Evolutionary conservation across 2,329 filamentous ascomycete species (phyloP), one percentile per base, ranked within the genome.

Genomic region (Diaporthe vaccinii): DNA sequence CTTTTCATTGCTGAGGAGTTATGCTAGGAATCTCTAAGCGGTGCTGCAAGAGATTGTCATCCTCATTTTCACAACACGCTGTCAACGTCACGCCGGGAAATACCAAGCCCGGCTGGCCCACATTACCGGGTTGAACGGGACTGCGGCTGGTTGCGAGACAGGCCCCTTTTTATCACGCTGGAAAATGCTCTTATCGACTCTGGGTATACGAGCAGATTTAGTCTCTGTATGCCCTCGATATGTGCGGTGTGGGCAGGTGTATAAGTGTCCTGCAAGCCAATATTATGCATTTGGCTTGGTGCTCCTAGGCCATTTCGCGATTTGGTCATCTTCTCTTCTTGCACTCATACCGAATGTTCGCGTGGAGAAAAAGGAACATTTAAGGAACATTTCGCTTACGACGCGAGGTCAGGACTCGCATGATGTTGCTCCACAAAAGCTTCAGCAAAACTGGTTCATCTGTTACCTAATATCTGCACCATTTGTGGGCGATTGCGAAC

Each of bases 341-440:
- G 31, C 46, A 36, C 31, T 68, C 46, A 36, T 28, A 53, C 49
- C 62, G 49, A 55, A 41, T 53, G n/a, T 69, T 55, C 22, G n/a
- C n/a, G 65, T 69, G 65, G 65, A 41, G 34, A 28, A 39, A 49
- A 49, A 22, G 44, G 41, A 44, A 44, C 7, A 20, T 44, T 44
- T 44, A 39, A 6, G 31, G 22, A 28, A 28, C 49, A 69, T 69
- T 69, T 69, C 65, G 65, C 49, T 69, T 69, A 28, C n/a, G 49
- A 69, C 49, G 34, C 65, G 65, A 69, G 65, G 65, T 20, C 34
- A 25, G n/a, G 49, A 69, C 41, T 55, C n/a, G 65, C 65, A 69
- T 55, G n/a, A 41, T 9, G 15, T 20, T 41, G 34, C 65, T 55
- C 65, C 65, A 69, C 65, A 69, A 49, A 69, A 69, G 34, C 65